These are phyloP conservation scores for Lecanicillium sp. DNA, from an alignment of 2,329 filamentous ascomycete genomes.

Conservation along the genomic window DNA sequence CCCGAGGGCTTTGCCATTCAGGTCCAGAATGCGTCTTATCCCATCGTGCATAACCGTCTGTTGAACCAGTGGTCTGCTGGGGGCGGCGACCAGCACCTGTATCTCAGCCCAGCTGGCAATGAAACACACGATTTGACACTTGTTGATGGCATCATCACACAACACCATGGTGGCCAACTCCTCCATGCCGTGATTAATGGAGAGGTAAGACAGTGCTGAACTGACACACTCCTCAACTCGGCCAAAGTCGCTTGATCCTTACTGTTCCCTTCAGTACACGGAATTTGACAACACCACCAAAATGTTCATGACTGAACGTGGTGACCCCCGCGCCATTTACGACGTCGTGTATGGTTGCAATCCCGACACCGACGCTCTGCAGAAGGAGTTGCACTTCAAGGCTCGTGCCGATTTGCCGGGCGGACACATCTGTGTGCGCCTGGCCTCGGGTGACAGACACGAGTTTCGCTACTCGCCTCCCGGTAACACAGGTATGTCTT, in stretches of 20 bases:
- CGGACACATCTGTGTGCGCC: conserved; percentile 30
- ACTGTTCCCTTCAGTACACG: conserved; percentile 27
- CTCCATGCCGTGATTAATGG: conserved; percentile 34
- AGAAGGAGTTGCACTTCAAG: conserved; percentile 27
- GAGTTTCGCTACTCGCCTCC: conserved; percentile 35
- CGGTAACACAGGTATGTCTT: conserved; percentile 24
- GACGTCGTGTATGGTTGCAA: conserved; percentile 32
- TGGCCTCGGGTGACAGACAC: conserved; percentile 25
- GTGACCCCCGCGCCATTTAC: conserved; percentile 32
- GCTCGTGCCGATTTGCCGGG: conserved; percentile 21
- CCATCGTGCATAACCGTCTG: conserved; percentile 26
- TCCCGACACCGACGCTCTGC: conserved; percentile 29
- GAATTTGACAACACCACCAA: conserved; percentile 37
- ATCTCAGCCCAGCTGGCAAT: conserved; percentile 28
- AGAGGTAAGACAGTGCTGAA: conserved; percentile 22
- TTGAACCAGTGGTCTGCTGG: conserved; percentile 27
- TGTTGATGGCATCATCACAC: conserved; percentile 27
- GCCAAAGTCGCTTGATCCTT: neutral
- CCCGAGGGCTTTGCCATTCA: conserved; percentile 24
- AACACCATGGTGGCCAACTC: conserved; percentile 9
- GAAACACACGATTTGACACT: conserved; percentile 27
- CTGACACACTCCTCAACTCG: neutral
- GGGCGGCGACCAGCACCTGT: conserved; percentile 31
- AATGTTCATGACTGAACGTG: conserved; percentile 37
- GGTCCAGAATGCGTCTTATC: conserved; percentile 27